Percentiles rank a stretch among this genome's conserved stretches.
Evolutionary conservation across 768 basidiomycete genomes (phyloP).

Genomic region (Mycena leptocephala): DNA sequence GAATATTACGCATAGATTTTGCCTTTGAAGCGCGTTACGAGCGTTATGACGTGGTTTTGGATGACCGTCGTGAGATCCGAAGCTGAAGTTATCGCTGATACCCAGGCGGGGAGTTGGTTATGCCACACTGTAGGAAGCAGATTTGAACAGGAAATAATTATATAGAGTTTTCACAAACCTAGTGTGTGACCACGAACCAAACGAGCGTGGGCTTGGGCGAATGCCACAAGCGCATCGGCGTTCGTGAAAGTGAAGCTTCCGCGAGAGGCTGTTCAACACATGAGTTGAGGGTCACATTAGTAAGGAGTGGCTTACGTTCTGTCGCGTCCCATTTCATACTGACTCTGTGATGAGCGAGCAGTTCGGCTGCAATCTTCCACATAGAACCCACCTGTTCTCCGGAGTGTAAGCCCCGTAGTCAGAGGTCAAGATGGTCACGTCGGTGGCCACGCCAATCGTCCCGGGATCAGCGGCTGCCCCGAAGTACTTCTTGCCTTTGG

Average conservation of each 20-base stretch:
- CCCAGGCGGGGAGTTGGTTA: constrained; percentile 60
- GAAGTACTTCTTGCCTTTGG: constrained; percentile 14
- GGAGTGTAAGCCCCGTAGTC: constrained; percentile 5
- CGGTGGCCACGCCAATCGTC: background rate
- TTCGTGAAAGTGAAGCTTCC: constrained; percentile 38
- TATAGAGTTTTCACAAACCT: background rate
- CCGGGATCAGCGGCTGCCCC: background rate
- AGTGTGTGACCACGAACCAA: constrained; percentile 49
- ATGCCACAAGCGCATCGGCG: constrained; percentile 54
- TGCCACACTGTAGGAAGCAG: constrained; percentile 52
- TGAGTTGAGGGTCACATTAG: no score
- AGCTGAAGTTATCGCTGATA: constrained; percentile 46
- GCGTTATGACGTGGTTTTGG: constrained; percentile 51
- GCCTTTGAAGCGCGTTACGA: constrained; percentile 58
- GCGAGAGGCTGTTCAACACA: constrained; percentile 41
- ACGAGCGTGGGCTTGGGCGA: constrained; percentile 53
- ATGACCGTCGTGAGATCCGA: constrained; percentile 50
- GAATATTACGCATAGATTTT: constrained; percentile 45
- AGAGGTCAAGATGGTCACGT: constrained; percentile 5
- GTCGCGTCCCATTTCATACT: constrained; percentile 52
- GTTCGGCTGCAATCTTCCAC: background rate
- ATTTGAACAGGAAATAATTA: background rate
- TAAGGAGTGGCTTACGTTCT: constrained; percentile 43
- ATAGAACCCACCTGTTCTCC: background rate
- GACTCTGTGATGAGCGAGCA: background rate